These are phyloP conservation scores for Cavenderia fasciculata DNA, from an alignment of 78 protist genomes.

Conservation along the genomic window DNA sequence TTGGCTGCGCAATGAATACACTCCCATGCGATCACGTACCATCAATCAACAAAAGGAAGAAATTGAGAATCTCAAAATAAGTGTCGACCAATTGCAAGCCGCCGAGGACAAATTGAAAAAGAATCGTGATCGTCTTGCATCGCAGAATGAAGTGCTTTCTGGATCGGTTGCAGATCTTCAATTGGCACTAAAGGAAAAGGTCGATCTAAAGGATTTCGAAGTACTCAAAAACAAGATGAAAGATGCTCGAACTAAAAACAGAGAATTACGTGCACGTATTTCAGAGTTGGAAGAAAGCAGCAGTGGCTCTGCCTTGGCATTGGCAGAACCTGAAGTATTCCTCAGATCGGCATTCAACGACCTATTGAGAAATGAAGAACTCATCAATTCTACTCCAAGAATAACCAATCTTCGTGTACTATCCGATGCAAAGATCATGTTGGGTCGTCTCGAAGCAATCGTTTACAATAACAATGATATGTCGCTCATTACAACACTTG, in stretches of 20 bases:
- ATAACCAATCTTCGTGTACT: conserved; percentile 34
- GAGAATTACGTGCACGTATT: background rate
- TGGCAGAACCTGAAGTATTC: background rate
- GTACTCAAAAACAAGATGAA: background rate
- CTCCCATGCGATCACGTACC: conserved; percentile 7
- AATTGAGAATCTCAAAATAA: conserved; percentile 25
- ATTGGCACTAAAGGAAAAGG: background rate
- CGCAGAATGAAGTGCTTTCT: conserved; percentile 21
- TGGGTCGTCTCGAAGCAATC: conserved; percentile 22
- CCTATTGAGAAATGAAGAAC: conserved; percentile 50
- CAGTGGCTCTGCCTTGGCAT: background rate
- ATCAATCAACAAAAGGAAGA: conserved; percentile 29
- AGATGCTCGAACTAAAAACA: conserved; percentile 25
- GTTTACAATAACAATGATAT: background rate
- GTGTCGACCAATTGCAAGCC: conserved; percentile 3
- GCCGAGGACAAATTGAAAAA: conserved; percentile 23
- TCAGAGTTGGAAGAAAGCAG: background rate
- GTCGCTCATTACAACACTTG: conserved; percentile 22
- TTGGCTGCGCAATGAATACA: background rate
- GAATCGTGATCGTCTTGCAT: conserved; percentile 28
- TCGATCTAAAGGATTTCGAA: conserved; percentile 12
- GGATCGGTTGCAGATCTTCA: conserved; percentile 10
- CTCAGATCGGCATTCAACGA: conserved; percentile 59
- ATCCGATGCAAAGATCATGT: conserved; percentile 16
- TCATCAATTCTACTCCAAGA: conserved; percentile 31